Conservation (phyloP, 495 filamentous ascomycete species). For the Margaritispora aquatica region DNA sequence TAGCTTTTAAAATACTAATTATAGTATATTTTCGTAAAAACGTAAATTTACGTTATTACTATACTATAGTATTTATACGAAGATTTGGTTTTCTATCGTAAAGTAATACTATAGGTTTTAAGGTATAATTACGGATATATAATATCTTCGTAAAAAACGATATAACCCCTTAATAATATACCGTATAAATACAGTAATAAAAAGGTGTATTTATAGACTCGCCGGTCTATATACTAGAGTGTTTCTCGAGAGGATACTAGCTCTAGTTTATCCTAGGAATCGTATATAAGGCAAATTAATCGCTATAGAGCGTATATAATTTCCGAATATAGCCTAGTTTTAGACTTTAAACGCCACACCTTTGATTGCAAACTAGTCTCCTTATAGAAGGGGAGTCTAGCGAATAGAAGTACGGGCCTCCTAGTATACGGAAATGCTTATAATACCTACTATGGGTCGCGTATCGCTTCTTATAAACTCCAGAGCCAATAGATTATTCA, state of each 20-base stretch:
- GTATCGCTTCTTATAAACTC: neutral
- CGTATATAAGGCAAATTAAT: neutral
- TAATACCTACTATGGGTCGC: neutral
- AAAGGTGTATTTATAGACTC: no score
- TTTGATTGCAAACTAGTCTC: neutral
- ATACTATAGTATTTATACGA: no score
- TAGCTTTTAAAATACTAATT: neutral
- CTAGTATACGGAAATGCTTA: neutral
- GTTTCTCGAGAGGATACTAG: no score
- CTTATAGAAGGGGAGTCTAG: neutral
- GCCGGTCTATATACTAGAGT: no score
- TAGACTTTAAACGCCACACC: neutral
- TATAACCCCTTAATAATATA: neutral
- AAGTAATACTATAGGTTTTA: no score
- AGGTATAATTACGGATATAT: no score
- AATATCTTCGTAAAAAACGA: neutral
- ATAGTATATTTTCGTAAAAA: no score
- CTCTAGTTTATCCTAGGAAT: neutral
- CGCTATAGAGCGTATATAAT: neutral
- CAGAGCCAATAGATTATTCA: neutral
- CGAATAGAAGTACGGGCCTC: neutral
- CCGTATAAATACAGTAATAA: no score
- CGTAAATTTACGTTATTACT: no score
- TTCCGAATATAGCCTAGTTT: neutral
- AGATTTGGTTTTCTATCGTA: no score